phyloP scores from a whole-genome alignment of 2,329 filamentous ascomycete species.

The Venturia aucupariae region DNA sequence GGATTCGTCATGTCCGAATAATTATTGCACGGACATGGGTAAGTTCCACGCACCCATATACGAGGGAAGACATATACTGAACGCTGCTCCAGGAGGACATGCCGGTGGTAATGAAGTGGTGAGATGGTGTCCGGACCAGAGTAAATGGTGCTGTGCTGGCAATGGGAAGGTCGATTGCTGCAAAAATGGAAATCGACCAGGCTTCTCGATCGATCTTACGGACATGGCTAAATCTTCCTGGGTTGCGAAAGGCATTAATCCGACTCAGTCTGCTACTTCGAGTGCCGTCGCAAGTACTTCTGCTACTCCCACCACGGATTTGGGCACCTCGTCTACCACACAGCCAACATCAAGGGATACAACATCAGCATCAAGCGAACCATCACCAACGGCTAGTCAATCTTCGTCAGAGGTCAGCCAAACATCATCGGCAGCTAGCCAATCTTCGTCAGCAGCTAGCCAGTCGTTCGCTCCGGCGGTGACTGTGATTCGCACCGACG shows the following conservation, averaged over 20 bases:
- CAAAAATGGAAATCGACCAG: too few species aligned
- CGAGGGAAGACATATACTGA: too few species aligned
- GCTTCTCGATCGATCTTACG: background rate
- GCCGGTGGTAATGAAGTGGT: background rate
- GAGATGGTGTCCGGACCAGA: background rate
- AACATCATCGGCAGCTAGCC: background rate
- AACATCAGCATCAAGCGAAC: background rate
- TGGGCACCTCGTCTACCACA: background rate
- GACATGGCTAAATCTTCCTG: background rate
- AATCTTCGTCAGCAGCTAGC: background rate
- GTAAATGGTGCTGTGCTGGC: background rate
- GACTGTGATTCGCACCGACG: background rate
- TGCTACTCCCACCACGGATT: background rate
- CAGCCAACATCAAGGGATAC: background rate
- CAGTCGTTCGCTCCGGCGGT: background rate
- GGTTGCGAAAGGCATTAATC: background rate
- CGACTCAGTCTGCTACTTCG: background rate
- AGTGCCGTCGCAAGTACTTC: background rate
- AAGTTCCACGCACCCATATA: background rate
- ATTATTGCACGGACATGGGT: background rate
- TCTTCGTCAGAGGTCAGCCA: background rate
- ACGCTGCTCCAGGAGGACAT: background rate
- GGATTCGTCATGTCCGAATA: constrained; percentile 9
- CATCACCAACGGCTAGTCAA: background rate
- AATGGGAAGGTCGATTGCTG: background rate